Percentiles rank a stretch among this genome's conserved stretches.
These are phyloP conservation scores for Podaxis mareebaensis DNA, from an alignment of 768 basidiomycete genomes.

Conservation along the genomic window DNA sequence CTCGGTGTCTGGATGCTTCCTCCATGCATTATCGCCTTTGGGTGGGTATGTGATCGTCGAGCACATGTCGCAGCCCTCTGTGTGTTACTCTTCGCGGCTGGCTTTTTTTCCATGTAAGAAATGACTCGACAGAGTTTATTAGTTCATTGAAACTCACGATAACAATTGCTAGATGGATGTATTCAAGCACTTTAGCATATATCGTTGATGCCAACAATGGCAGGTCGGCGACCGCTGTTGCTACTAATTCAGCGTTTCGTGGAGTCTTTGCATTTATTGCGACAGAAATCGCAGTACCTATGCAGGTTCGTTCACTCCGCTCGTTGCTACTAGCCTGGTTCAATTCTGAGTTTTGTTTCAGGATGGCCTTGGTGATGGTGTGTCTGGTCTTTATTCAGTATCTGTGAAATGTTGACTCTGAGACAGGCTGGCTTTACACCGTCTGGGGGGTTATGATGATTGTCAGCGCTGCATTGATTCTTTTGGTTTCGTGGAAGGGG, in stretches of 20 bases:
- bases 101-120: conserved; percentile 73
- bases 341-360: conserved; percentile 25
- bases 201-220: conserved; percentile 87
- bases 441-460: conserved; percentile 55
- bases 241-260: conserved; percentile 76
- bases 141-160: not conserved
- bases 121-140: not conserved
- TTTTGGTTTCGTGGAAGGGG: conserved; percentile 65
- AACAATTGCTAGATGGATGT: conserved; percentile 32
- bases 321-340: not conserved
- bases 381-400: conserved; percentile 5
- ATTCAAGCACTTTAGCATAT: conserved; percentile 64
- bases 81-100: conserved; percentile 69
- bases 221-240: conserved; percentile 72
- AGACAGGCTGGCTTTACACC: conserved; percentile 63
- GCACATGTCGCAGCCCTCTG: conserved; percentile 69
- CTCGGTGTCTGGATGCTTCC: conserved; percentile 61
- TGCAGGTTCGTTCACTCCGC: conserved; percentile 49
- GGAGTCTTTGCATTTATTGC: conserved; percentile 68
- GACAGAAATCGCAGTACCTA: conserved; percentile 71
- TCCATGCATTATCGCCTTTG: conserved; percentile 64
- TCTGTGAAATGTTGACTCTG: not conserved
- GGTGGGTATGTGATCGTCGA: conserved; percentile 69
- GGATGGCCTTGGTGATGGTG: conserved; percentile 75
- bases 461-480: conserved; percentile 51